Percentiles rank a stretch among this genome's conserved stretches.
Evolutionary conservation across 495 filamentous ascomycete species (phyloP).

Genomic region (Pseudomonodictys pantanalensis): DNA sequence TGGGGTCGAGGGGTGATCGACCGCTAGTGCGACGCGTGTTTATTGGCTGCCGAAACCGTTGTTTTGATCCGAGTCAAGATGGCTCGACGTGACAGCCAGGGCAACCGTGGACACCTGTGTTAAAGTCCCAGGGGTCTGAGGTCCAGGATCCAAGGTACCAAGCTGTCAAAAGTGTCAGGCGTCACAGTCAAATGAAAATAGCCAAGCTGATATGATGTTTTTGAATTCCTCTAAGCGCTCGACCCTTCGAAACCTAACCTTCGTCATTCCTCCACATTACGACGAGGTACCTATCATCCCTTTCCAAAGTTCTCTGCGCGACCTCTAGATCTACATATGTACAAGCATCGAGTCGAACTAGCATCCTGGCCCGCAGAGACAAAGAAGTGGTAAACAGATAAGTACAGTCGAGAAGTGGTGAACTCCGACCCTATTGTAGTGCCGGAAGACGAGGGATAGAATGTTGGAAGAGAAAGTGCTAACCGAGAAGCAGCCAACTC

Average conservation of each 20-base stretch:
- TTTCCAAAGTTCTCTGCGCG: slow-evolving; percentile 6
- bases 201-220: not conserved
- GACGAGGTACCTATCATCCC: slow-evolving; percentile 23
- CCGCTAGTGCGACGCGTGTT: slow-evolving; percentile 1
- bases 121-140: too few relatives aligned
- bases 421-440: not conserved
- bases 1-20: slow-evolving; percentile 9
- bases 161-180: not conserved
- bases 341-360: slow-evolving; percentile 21
- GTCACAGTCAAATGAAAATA: not conserved
- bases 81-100: too few relatives aligned
- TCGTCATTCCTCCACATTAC: slow-evolving; percentile 27
- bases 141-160: too few relatives aligned
- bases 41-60: too few relatives aligned
- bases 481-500: not conserved
- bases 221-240: too few relatives aligned
- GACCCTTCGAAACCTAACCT: slow-evolving; percentile 8
- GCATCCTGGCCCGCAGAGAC: slow-evolving; percentile 26
- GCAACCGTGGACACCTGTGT: too few relatives aligned
- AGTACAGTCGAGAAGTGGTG: slow-evolving; percentile 17
- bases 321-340: slow-evolving; percentile 17
- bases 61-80: too few relatives aligned
- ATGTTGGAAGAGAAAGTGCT: not conserved
- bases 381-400: slow-evolving; percentile 18
- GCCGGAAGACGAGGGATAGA: not conserved